phyloP scores from a whole-genome alignment of 345 rosid genomes.

The Adansonia digitata region DNA sequence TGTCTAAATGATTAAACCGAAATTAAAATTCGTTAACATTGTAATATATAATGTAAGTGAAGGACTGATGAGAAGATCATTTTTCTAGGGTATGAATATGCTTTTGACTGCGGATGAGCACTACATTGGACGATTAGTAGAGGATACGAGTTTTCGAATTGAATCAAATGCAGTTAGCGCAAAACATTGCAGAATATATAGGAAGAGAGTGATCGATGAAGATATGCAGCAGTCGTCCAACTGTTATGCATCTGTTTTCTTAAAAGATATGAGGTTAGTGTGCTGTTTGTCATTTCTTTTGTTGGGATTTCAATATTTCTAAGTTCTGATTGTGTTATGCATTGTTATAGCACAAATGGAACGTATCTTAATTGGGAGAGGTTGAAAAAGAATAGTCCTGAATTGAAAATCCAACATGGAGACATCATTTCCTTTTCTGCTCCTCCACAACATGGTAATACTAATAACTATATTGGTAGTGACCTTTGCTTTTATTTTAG shows the following conservation, averaged over 20 bases:
- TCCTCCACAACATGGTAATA: slow-evolving; percentile 79
- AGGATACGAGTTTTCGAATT: slow-evolving; percentile 51
- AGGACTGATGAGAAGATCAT: slow-evolving; percentile 8
- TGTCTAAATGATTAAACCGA: background rate
- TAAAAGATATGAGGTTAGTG: slow-evolving; percentile 76
- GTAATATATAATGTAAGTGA: background rate
- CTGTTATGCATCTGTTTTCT: slow-evolving; percentile 36
- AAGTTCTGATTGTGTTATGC: background rate
- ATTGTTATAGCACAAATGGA: slow-evolving; percentile 65
- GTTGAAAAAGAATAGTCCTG: slow-evolving; percentile 60
- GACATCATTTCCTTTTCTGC: slow-evolving; percentile 74
- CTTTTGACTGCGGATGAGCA: slow-evolving; percentile 67
- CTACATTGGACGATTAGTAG: slow-evolving; percentile 61
- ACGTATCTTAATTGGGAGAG: slow-evolving; percentile 77
- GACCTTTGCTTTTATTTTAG: background rate
- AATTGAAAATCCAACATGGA: slow-evolving; percentile 60
- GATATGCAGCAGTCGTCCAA: slow-evolving; percentile 23
- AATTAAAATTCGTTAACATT: background rate
- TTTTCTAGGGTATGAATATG: slow-evolving; percentile 63
- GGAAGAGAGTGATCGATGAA: slow-evolving; percentile 30
- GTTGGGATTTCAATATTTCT: background rate
- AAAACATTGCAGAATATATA: slow-evolving; percentile 68
- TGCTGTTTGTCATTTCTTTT: slow-evolving; percentile 3
- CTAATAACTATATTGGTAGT: background rate
- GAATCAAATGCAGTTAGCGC: slow-evolving; percentile 71